A percentile compares a stretch with the other conserved stretches of the same genome.
Evolutionary conservation across 2,329 filamentous ascomycete genomes (phyloP).

Genomic region (Colletotrichum plurivorum): DNA sequence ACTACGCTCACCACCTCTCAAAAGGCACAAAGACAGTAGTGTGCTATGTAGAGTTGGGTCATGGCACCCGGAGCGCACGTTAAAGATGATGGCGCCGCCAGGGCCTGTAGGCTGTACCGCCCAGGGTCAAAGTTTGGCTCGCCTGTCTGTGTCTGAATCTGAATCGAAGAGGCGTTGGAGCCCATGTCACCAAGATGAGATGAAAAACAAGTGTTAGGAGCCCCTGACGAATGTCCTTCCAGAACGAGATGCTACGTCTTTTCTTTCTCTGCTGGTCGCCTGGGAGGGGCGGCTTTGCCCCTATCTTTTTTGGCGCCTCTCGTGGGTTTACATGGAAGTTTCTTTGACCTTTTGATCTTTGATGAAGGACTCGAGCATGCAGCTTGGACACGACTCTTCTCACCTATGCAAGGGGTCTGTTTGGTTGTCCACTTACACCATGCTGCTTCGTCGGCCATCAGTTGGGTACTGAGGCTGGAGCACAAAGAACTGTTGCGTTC

Average conservation of each 20-base stretch:
- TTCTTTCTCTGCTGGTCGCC: background rate
- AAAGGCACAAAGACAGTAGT: no score
- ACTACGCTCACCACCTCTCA: no score
- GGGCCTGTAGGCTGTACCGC: constrained; percentile 21
- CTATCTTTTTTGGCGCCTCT: background rate
- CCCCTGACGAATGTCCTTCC: constrained; percentile 18
- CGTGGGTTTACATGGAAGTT: background rate
- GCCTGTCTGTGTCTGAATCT: constrained; percentile 23
- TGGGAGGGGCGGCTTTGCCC: background rate
- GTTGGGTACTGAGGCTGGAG: no score
- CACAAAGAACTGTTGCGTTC: no score
- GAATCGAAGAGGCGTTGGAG: constrained; percentile 22
- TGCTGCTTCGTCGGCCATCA: no score
- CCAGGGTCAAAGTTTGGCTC: constrained; percentile 28
- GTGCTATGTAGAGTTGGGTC: background rate
- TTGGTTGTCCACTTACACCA: no score
- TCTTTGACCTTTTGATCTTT: background rate
- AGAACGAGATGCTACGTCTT: background rate
- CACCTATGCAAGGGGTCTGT: no score
- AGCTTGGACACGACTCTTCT: background rate
- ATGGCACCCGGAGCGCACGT: constrained; percentile 11
- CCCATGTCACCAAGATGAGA: constrained; percentile 27
- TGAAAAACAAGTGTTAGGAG: constrained; percentile 14
- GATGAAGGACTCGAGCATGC: constrained; percentile 7
- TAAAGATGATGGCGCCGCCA: constrained; percentile 17